Conservation (phyloP, 1,139 yeast species). For the Pneumocystis canis region DNA sequence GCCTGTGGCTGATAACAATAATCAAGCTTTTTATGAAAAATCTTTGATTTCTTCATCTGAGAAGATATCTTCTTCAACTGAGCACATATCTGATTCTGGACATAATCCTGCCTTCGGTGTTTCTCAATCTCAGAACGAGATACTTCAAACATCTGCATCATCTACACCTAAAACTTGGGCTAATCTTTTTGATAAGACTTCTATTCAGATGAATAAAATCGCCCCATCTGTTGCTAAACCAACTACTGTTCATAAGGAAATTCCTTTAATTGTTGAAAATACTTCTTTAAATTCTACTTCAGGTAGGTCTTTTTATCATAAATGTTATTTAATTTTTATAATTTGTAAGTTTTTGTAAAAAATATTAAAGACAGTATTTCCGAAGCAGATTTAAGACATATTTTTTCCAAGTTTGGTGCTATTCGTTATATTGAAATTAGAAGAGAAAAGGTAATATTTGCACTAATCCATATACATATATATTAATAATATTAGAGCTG, state of each 20-base stretch:
- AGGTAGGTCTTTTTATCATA: not conserved
- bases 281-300: not conserved
- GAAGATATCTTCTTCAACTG: not conserved
- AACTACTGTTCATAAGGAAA: not conserved
- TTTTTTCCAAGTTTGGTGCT: not conserved
- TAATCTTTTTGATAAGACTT: slow-evolving; percentile 4
- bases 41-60: not conserved
- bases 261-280: not conserved
- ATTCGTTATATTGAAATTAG: not conserved
- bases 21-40: not conserved
- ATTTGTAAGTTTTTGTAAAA: not conserved
- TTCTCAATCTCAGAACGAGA: slow-evolving; percentile 5
- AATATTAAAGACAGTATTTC: not conserved
- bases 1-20: not conserved
- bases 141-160: not conserved
- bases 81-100: not conserved
- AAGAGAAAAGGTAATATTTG: not conserved
- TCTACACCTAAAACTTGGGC: slow-evolving; percentile 10
- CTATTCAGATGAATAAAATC: not conserved
- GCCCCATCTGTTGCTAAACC: not conserved
- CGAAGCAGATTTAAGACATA: not conserved
- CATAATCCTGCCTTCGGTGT: not conserved
- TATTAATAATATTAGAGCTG: not conserved
- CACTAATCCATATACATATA: not conserved
- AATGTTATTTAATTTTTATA: not conserved